These are phyloP conservation scores for Aspergillus aculeatinus DNA, from an alignment of 2,329 filamentous ascomycete genomes.

Conservation along the genomic window DNA sequence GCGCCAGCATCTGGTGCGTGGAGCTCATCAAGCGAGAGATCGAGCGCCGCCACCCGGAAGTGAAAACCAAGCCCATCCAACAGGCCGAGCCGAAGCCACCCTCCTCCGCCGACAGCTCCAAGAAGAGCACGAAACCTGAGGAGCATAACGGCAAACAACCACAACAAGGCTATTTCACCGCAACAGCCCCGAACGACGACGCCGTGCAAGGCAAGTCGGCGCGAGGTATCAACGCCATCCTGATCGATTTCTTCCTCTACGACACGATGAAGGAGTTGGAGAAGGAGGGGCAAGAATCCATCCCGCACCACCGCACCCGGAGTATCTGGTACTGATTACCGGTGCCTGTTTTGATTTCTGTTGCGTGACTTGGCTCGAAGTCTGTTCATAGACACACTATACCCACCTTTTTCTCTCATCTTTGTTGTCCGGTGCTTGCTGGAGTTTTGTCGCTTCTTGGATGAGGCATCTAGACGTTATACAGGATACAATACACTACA, in stretches of 20 bases:
- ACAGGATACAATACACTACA: too few relatives aligned
- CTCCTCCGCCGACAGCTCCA: slow-evolving; percentile 3
- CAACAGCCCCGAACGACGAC: slow-evolving; percentile 20
- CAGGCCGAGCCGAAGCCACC: background rate
- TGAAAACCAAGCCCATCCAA: background rate
- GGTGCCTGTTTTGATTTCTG: background rate
- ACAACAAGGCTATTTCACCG: slow-evolving; percentile 14
- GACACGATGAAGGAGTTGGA: slow-evolving; percentile 90
- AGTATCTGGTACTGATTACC: slow-evolving; percentile 77
- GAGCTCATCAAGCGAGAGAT: slow-evolving; percentile 87
- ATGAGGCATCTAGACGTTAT: too few relatives aligned
- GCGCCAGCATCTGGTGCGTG: slow-evolving; percentile 94
- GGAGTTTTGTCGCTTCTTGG: too few relatives aligned
- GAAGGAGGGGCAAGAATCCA: slow-evolving; percentile 51
- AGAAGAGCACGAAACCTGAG: slow-evolving; percentile 13
- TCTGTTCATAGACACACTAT: slow-evolving; percentile 1
- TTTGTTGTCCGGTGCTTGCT: background rate
- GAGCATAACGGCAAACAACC: background rate
- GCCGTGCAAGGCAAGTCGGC: slow-evolving; percentile 8
- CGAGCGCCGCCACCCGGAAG: slow-evolving; percentile 66
- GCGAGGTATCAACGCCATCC: slow-evolving; percentile 70
- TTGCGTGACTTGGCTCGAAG: background rate
- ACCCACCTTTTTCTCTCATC: background rate
- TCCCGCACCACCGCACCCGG: slow-evolving; percentile 84
- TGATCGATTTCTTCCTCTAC: slow-evolving; percentile 97